A percentile compares a stretch with the other conserved stretches of the same genome.
These are phyloP conservation scores for Hericium coralloides DNA, from an alignment of 768 basidiomycete species.

Conservation along the genomic window DNA sequence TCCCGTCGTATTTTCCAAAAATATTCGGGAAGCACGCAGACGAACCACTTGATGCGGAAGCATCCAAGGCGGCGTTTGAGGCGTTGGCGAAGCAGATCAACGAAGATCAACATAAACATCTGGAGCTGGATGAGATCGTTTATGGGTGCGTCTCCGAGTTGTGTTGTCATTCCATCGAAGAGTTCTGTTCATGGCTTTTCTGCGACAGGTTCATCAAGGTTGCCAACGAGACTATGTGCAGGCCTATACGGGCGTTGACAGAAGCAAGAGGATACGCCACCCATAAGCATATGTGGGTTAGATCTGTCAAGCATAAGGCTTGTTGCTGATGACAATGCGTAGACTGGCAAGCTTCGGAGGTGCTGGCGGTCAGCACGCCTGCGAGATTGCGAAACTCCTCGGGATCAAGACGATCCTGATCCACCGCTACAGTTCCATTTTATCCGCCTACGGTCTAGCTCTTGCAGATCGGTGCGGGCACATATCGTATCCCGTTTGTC, in stretches of 20 bases:
- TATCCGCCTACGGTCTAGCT: constrained; percentile 92
- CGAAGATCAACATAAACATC: constrained; percentile 38
- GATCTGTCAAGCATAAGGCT: too few species aligned
- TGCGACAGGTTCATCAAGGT: constrained; percentile 81
- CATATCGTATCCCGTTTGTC: not conserved
- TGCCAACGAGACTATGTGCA: constrained; percentile 93
- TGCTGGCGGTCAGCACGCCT: constrained; percentile 87
- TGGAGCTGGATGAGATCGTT: constrained; percentile 76
- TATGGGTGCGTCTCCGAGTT: constrained; percentile 54
- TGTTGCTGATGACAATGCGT: not conserved
- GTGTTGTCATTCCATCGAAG: not conserved
- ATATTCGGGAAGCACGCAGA: constrained; percentile 89
- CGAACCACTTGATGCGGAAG: constrained; percentile 72
- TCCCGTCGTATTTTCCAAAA: constrained; percentile 90
- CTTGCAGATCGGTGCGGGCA: constrained; percentile 60
- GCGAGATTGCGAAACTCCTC: constrained; percentile 80
- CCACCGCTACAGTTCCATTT: constrained; percentile 85
- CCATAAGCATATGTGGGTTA: constrained; percentile 53
- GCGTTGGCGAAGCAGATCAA: constrained; percentile 65
- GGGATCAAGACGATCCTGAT: constrained; percentile 86
- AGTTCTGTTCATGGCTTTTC: not conserved
- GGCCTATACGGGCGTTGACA: constrained; percentile 86
- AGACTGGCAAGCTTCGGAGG: constrained; percentile 86
- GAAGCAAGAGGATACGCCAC: constrained; percentile 85
- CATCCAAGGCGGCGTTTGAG: constrained; percentile 61